Evolutionary conservation across 1,284 basidiomycete species (phyloP).

Genomic region (Apiotrichum brassicae): DNA sequence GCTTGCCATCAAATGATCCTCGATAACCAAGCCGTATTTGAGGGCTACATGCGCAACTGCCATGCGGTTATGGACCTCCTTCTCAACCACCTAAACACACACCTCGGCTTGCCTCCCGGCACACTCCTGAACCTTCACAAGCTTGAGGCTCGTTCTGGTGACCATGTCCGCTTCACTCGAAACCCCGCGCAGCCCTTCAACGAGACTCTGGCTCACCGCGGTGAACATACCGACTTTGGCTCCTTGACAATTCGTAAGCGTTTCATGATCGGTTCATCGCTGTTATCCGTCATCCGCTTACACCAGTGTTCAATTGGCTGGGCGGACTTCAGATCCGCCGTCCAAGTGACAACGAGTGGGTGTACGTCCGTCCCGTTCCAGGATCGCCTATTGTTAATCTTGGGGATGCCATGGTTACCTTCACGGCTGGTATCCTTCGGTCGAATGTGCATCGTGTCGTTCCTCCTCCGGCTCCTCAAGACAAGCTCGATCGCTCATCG

Average conservation of each 20-base stretch:
- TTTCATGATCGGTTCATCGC: too few relatives aligned
- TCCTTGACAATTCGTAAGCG: slow-evolving; percentile 16
- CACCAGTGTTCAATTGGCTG: slow-evolving; percentile 52
- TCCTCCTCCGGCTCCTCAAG: slow-evolving; percentile 52
- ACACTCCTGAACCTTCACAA: slow-evolving; percentile 52
- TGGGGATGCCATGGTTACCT: slow-evolving; percentile 56
- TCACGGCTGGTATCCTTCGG: slow-evolving; percentile 56
- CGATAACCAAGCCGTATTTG: slow-evolving; percentile 13
- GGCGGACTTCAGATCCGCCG: slow-evolving; percentile 63
- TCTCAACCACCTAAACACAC: slow-evolving; percentile 55
- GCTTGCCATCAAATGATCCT: slow-evolving; percentile 17
- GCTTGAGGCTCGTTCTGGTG: slow-evolving; percentile 52
- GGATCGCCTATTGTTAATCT: slow-evolving; percentile 59
- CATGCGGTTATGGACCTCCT: slow-evolving; percentile 53
- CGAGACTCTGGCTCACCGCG: slow-evolving; percentile 14
- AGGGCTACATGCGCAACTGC: slow-evolving; percentile 19
- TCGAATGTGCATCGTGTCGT: slow-evolving; percentile 32
- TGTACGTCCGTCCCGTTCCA: slow-evolving; percentile 59
- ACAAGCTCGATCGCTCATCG: slow-evolving; percentile 53
- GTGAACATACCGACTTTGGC: slow-evolving; percentile 31
- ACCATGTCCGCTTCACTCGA: slow-evolving; percentile 58
- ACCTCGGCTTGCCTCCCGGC: slow-evolving; percentile 55
- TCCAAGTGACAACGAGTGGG: slow-evolving; percentile 60
- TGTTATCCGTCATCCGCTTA: too few relatives aligned
- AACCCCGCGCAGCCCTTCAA: slow-evolving; percentile 34